phyloP scores from a whole-genome alignment of 441 rosid species.

The Gossypium trilobum region DNA sequence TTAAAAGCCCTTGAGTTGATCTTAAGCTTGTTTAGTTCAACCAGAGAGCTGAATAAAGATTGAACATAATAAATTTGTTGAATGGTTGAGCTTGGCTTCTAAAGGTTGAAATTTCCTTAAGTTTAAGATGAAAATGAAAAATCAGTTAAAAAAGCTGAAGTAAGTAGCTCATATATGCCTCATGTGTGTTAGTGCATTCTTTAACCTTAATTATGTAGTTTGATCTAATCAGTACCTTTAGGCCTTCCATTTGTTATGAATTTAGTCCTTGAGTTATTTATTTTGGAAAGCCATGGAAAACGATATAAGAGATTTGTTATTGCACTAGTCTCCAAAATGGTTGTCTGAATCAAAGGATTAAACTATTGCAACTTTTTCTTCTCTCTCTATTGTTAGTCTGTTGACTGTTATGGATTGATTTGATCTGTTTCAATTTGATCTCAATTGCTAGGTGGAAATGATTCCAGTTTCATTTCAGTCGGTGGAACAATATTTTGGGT shows the following conservation, averaged over 20 bases:
- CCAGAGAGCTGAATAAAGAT: not conserved
- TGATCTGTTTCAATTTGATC: not conserved
- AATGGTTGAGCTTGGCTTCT: not conserved
- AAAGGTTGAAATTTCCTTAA: not conserved
- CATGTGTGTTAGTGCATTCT: not conserved
- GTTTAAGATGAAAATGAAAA: not conserved
- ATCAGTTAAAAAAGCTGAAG: not conserved
- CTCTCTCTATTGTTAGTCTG: not conserved
- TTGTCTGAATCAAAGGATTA: not conserved
- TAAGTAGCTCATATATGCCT: not conserved
- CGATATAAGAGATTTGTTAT: too few relatives aligned
- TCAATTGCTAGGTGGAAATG: conserved; percentile 27
- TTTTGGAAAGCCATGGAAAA: not conserved
- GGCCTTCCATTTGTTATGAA: not conserved
- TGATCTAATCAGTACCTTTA: not conserved
- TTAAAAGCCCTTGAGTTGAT: too few relatives aligned
- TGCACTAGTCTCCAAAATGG: not conserved
- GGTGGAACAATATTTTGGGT: conserved; percentile 23
- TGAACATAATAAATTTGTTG: not conserved
- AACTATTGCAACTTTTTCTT: not conserved
- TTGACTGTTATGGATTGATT: not conserved
- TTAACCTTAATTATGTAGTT: not conserved
- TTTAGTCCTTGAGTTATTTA: not conserved
- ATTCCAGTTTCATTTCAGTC: conserved; percentile 37
- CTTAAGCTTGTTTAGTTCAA: not conserved